Conservation (phyloP, 768 basidiomycete species). For the Strobilomyces confusus region DNA sequence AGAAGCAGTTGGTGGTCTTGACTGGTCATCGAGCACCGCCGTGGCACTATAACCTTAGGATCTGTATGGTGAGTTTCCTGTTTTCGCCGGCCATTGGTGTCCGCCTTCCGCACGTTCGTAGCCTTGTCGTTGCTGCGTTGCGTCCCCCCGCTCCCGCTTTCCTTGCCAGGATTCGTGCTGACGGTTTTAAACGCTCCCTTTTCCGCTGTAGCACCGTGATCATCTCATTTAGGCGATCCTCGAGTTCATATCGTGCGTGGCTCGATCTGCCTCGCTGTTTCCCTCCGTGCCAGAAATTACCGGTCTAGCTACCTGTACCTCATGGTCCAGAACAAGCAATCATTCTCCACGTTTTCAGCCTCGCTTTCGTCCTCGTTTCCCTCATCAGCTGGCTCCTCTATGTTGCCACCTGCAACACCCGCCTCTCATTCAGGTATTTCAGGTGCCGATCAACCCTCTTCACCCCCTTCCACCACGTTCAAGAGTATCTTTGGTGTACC, state of each 20-base stretch:
- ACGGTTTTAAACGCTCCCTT: constrained; percentile 6
- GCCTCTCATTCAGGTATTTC: constrained; percentile 40
- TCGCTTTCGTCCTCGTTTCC: constrained; percentile 44
- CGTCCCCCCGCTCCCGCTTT: constrained; percentile 12
- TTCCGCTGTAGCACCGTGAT: constrained; percentile 27
- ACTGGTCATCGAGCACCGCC: constrained; percentile 19
- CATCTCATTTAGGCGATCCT: constrained; percentile 28
- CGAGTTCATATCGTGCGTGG: constrained; percentile 24
- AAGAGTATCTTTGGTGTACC: constrained; percentile 30
- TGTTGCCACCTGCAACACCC: constrained; percentile 35
- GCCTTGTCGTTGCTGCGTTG: constrained; percentile 27
- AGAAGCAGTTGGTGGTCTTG: constrained; percentile 24
- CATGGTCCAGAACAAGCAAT: constrained; percentile 36
- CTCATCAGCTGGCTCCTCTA: constrained; percentile 40
- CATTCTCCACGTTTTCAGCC: constrained; percentile 37
- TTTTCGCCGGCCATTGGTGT: constrained; percentile 2
- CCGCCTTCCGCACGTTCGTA: constrained; percentile 14
- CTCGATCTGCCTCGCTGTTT: constrained; percentile 18
- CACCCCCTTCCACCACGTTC: constrained; percentile 33
- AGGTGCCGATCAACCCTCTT: constrained; percentile 40
- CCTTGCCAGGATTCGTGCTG: constrained; percentile 12
- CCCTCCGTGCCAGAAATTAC: constrained; percentile 16
- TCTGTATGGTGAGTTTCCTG: constrained; percentile 25
- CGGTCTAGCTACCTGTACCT: constrained; percentile 21
- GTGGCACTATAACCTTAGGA: constrained; percentile 4